Evolutionary conservation across 768 basidiomycete species (phyloP), one percentile per base, ranked within the genome.

Genomic region (Trametes gibbosa): DNA sequence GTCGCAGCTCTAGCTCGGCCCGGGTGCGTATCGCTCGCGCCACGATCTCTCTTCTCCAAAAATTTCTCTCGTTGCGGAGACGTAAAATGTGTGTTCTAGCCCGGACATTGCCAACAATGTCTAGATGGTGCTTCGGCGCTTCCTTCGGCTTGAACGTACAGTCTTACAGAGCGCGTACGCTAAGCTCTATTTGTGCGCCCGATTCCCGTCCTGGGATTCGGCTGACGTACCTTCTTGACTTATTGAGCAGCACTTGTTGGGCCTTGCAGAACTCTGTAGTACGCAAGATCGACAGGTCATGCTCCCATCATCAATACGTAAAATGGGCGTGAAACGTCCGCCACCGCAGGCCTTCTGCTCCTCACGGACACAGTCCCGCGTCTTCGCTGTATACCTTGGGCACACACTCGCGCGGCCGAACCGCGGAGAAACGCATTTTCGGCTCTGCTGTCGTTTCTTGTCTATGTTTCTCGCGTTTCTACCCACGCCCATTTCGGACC

Each of bases 211-310:
- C 9, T n/a, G 43, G 50, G 54, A 40, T 24, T 54, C 61, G 61
- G 56, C 61, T 53, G 47, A 45, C 50, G 41, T 62, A 57, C 61
- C 52, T 62, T 49, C 46, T 62, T 57, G 56, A 62, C 61, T 57
- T 58, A 49, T 58, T 42, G 3, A 53, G 61, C 25, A 53, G 34
- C 32, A 37, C 41, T 52, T 53, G 47, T 49, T 53, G 42, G 49
- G 47, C 34, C 43, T 45, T 42, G 46, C 48, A 53, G 61, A 57
- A 57, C 42, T 51, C 41, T 57, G 50, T 50, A 46, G 45, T 41
- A 53, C 55, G 50, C 55, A 55, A 40, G 50, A 48, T 52, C 47
- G 56, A 23, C 56, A 56, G 53, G 51, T 58, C 56, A 58, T 52
- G 25, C 40, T 58, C 48, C 52, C 56, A 51, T 62, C 51, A 62